Base-by-base conservation (phyloP, 768 basidiomycete genomes). In the Lactifluus piperatus region DNA sequence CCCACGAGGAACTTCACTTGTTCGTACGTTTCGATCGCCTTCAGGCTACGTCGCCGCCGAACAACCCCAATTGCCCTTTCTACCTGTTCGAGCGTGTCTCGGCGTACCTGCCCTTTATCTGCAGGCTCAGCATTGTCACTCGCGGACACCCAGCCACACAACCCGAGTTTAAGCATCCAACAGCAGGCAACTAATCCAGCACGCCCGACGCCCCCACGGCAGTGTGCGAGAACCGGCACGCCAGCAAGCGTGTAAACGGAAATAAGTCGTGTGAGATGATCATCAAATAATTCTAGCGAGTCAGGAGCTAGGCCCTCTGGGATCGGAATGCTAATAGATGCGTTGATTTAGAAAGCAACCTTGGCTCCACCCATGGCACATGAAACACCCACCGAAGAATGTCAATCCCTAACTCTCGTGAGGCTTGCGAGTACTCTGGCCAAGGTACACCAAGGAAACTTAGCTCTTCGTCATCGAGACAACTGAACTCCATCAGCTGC, bases 1-100 rank as follows among this genome's bases (percentile, higher is more conserved):
- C 90, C 85, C 0, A 85, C 81, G 50, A 94, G 71, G 67, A 94
- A 93, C 63, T 77, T 74, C 16, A 95, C 95, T 71, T 98, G 94
- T 69, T 97, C 92, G 68, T 88, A 85, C 3, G 92, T 95, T 70
- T 98, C 95, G 41, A 98, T 81, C 1, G 94, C 93, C 70, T 98
- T 97, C 57, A 85, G 71, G 65, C 92, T 93, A 61, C 94, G 75
- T 62, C 93, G 74, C 62, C 80, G 74, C 50, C 94, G 73, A 8
- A 94, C 81, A 56, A 92, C 79, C 6, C 76, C 72, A 54, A 98
- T 89, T 2, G 81, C 84, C 26, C 80, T 78, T 67, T 89, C 84
- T 9, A 92, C 84, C 46, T 91, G 77, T 37, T 78, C 74, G 58
- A 95, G 67, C 14, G 84, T 80, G 53, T 80, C 79, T 45, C 69